Evolutionary conservation across 495 filamentous ascomycete genomes (phyloP).

Genomic region (Penicillium roqueforti): DNA sequence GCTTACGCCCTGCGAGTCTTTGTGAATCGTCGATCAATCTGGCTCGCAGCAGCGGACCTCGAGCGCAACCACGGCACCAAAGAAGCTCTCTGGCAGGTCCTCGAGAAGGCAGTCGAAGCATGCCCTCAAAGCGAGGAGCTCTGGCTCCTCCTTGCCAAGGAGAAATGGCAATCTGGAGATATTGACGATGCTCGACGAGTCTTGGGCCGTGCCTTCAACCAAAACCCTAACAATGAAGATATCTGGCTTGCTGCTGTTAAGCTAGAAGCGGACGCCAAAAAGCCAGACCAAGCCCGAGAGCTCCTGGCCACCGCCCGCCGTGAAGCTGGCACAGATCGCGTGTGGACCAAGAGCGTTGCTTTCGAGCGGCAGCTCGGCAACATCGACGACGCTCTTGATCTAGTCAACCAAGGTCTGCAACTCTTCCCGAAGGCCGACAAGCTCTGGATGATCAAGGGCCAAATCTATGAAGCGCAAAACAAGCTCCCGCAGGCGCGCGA

Average conservation of each 20-base stretch:
- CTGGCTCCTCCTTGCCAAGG: conserved; percentile 93
- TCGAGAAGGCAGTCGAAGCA: conserved; percentile 91
- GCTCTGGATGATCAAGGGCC: conserved; percentile 98
- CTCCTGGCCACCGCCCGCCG: conserved; percentile 75
- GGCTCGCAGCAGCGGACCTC: conserved; percentile 85
- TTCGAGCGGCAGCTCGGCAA: conserved; percentile 85
- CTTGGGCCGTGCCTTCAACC: conserved; percentile 80
- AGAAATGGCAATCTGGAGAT: conserved; percentile 83
- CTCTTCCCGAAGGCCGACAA: conserved; percentile 85
- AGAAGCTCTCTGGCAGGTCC: conserved; percentile 74
- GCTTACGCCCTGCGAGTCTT: conserved; percentile 87
- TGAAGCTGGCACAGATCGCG: conserved; percentile 87
- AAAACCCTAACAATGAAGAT: conserved; percentile 93
- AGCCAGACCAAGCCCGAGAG: conserved; percentile 73
- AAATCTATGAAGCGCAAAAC: conserved; percentile 81
- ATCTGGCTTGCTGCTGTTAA: conserved; percentile 96
- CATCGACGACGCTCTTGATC: conserved; percentile 71
- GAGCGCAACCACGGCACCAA: conserved; percentile 86
- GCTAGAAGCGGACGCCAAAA: conserved; percentile 80
- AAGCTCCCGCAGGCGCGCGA: conserved; percentile 83
- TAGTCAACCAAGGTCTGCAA: conserved; percentile 81
- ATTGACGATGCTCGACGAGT: conserved; percentile 80
- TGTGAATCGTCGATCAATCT: conserved; percentile 73
- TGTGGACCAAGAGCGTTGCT: conserved; percentile 92
- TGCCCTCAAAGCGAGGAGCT: conserved; percentile 86